Percentiles rank a stretch among this genome's conserved stretches.
Conservation (phyloP, 192 early-diverging fungal species). For the Gamsiella multidivaricata region DNA sequence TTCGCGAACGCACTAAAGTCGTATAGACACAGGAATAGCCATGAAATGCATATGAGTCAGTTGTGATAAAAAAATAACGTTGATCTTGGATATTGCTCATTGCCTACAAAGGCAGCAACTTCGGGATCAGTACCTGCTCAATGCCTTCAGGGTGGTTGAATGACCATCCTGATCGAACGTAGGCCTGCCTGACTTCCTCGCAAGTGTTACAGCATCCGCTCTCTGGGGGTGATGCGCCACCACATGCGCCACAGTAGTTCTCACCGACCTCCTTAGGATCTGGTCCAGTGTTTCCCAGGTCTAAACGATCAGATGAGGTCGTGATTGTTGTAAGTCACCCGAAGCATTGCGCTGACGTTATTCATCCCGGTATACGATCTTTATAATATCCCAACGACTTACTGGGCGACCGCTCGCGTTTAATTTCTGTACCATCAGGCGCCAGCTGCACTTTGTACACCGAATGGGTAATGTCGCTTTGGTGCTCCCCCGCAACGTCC, state of each 20-base stretch:
- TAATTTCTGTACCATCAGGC: constrained; percentile 70
- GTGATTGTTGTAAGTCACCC: neutral
- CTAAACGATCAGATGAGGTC: constrained; percentile 47
- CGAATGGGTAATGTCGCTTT: constrained; percentile 81
- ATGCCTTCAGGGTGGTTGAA: constrained; percentile 78
- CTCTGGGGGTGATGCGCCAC: constrained; percentile 75
- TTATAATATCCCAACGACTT: constrained; percentile 17
- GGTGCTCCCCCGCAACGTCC: constrained; percentile 92
- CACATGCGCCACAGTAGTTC: constrained; percentile 91
- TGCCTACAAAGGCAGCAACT: neutral
- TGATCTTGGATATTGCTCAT: no score
- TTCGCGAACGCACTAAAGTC: constrained; percentile 82
- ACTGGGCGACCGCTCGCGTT: constrained; percentile 68
- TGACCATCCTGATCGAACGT: constrained; percentile 85
- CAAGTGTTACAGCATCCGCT: constrained; percentile 96
- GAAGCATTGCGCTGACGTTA: neutral
- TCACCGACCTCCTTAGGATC: constrained; percentile 44
- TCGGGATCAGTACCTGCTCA: constrained; percentile 68
- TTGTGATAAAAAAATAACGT: neutral
- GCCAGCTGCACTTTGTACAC: constrained; percentile 87
- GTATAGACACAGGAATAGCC: neutral
- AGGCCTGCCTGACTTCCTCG: constrained; percentile 89
- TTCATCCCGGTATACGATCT: no score
- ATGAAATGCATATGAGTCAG: neutral
- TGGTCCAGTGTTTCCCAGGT: constrained; percentile 57